Base-by-base conservation (phyloP, 2,329 filamentous ascomycete species). In the Colletotrichum coccodes region DNA sequence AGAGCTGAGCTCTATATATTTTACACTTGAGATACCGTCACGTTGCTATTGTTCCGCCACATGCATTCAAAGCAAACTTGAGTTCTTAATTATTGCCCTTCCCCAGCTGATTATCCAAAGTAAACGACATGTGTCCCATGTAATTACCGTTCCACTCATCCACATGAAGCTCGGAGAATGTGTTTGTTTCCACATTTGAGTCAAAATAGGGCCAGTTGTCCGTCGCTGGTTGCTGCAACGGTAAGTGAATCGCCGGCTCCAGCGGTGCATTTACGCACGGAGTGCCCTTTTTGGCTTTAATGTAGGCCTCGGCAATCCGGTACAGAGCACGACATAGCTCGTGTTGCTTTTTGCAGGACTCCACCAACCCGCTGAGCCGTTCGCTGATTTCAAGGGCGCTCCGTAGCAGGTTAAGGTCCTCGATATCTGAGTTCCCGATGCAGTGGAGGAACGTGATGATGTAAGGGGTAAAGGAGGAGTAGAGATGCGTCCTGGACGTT, bases 381-480 rank as follows among this genome's bases (percentile, higher is more conserved):
- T 66, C 63, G 47, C 47, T 61, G 40, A 66, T 66, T 14, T 66
- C 57, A 2, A 66, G n/a, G 8, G 63, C 30, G 18, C 30, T 40
- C 14, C 57, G 57, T 1, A 66, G 30, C 6, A 70, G 58, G 9
- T 50, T 34, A 1, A 73, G 50, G 16, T 72, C 71, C 8, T 67
- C 49, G 9, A 38, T 26, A n/a, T 70, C 57, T 8, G 59, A 68
- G 42, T 67, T 53, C 12, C 59, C 49, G 40, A 72, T 72, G 34
- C 71, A 71, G 52, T 73, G 71, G 16, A 73, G 60, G 23, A 73
- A 73, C 0, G 68, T 73, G 38, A 72, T 67, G n/a, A 73, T 61
- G 50, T 70, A 73, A 1, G 72, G 72, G 5, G 72, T 72, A n/a
- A 72, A 73, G 6, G 72, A 73, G 3, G 70, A 71, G n/a, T 71